phyloP scores from a whole-genome alignment of 768 basidiomycete species.

The Pleurotus salmoneostramineus region DNA sequence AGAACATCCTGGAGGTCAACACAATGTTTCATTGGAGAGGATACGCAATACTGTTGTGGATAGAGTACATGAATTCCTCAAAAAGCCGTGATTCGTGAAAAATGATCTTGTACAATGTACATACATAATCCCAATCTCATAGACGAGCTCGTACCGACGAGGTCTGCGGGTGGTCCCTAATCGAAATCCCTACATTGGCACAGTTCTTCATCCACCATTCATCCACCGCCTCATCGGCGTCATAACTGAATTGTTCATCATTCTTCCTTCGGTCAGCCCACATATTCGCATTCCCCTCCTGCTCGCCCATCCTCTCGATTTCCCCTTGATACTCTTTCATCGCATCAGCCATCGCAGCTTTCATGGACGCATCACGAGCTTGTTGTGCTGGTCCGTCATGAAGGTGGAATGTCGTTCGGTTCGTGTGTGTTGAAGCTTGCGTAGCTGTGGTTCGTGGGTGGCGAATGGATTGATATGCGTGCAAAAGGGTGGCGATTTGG shows the following conservation, averaged over 20 bases:
- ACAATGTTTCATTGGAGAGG: too few relatives aligned
- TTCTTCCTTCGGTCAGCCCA: conserved; percentile 55
- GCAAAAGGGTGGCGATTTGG: conserved; percentile 44
- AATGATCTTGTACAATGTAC: too few relatives aligned
- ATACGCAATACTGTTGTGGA: too few relatives aligned
- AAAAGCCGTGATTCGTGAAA: too few relatives aligned
- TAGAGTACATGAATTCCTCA: too few relatives aligned
- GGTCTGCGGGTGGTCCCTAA: neutral
- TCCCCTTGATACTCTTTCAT: conserved; percentile 20
- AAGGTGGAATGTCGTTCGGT: conserved; percentile 54
- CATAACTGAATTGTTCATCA: conserved; percentile 45
- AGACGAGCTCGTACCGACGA: neutral
- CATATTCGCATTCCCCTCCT: conserved; percentile 39
- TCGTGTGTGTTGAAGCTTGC: conserved; percentile 45
- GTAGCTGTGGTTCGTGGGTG: conserved; percentile 43
- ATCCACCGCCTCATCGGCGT: conserved; percentile 49
- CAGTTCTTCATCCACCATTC: conserved; percentile 34
- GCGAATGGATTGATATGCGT: conserved; percentile 51
- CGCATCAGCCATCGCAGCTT: conserved; percentile 39
- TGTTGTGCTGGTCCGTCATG: conserved; percentile 55
- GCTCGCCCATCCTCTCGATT: conserved; percentile 8
- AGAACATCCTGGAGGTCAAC: too few relatives aligned
- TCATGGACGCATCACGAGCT: conserved; percentile 49
- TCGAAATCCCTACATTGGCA: neutral
- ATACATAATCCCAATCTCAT: neutral